These are phyloP conservation scores for Triangularia setosa DNA, from an alignment of 2,329 filamentous ascomycete genomes.

Conservation along the genomic window DNA sequence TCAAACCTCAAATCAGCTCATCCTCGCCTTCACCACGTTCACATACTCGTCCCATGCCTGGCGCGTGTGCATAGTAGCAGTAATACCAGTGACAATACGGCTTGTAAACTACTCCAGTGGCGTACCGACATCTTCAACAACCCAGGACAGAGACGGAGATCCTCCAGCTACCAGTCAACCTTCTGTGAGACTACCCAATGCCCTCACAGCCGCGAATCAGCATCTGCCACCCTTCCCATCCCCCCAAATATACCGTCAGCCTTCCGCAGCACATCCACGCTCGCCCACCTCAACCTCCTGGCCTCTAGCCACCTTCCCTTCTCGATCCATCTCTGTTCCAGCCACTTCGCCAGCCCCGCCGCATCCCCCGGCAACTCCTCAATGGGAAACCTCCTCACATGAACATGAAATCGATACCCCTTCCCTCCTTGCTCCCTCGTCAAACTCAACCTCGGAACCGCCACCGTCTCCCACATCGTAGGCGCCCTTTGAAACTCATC, in stretches of 20 bases:
- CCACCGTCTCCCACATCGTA: slow-evolving; percentile 51
- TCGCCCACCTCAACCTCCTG: slow-evolving; percentile 40
- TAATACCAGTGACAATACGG: background rate
- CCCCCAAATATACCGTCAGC: background rate
- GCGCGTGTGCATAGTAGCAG: background rate
- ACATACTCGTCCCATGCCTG: background rate
- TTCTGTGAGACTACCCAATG: background rate
- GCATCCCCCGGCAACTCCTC: slow-evolving; percentile 46
- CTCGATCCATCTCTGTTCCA: slow-evolving; percentile 50
- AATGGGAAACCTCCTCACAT: slow-evolving; percentile 46
- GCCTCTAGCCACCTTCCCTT: slow-evolving; percentile 50
- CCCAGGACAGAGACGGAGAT: background rate
- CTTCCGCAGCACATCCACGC: slow-evolving; percentile 1
- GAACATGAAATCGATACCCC: slow-evolving; percentile 48
- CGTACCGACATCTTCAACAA: background rate
- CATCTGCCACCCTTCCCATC: background rate
- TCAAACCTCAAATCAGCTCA: background rate
- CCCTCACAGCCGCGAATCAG: background rate
- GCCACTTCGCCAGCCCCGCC: slow-evolving; percentile 47
- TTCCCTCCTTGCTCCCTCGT: slow-evolving; percentile 20
- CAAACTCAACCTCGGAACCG: slow-evolving; percentile 36
- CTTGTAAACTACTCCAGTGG: background rate
- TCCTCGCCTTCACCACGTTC: background rate
- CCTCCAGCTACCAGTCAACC: no score
- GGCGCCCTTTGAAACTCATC: slow-evolving; percentile 43